Base-by-base conservation (phyloP, 768 basidiomycete genomes). In the Amanita subjunquillea region DNA sequence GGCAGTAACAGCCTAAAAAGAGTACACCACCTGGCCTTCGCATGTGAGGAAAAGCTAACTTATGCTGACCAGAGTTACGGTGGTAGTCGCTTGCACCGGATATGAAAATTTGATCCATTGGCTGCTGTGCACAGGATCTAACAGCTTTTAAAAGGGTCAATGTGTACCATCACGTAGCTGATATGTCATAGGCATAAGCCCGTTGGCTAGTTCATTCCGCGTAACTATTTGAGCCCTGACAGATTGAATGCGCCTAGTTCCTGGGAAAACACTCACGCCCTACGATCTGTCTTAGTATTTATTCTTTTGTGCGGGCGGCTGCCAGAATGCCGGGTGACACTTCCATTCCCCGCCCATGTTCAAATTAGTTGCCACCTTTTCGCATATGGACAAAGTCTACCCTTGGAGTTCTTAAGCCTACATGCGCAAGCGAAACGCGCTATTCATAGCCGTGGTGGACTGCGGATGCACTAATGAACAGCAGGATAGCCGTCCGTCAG, bases 261-360 rank as follows among this genome's bases (percentile, higher is more conserved):
- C 41, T 22, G 41, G 41, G 41, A 42, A 42, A 12, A 10, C 20
- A 22, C n/a, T 12, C 41, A 23, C 41, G 5, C 41, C 41, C 10
- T 23, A 6, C 7, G 41, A 42, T 23, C 41, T 42, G 22, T 17
- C 40, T 9, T 42, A 22, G 0, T 23, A 40, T 42, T 42, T 23
- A 42, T 12, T 23, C 17, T 12, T 42, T 42, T 42, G 20, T 20
- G 6, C 47, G 47, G 47, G 27, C 34, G 23, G 17, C 36, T 48
- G 36, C 47, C 47, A 48, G 32, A 17, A 48, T 48, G 37, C 47
- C 47, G 47, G n/a, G 32, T 45, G 44, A 15, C n/a, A 44, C 6
- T 9, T 44, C 23, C 43, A n/a, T 44, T 44, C 10, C 41, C 41
- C 41, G 41, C 41, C 41, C 41, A 7, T 42, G 17, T 8, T 42